Base-by-base conservation (phyloP, 2,329 filamentous ascomycete genomes). In the Colletotrichum sp. region DNA sequence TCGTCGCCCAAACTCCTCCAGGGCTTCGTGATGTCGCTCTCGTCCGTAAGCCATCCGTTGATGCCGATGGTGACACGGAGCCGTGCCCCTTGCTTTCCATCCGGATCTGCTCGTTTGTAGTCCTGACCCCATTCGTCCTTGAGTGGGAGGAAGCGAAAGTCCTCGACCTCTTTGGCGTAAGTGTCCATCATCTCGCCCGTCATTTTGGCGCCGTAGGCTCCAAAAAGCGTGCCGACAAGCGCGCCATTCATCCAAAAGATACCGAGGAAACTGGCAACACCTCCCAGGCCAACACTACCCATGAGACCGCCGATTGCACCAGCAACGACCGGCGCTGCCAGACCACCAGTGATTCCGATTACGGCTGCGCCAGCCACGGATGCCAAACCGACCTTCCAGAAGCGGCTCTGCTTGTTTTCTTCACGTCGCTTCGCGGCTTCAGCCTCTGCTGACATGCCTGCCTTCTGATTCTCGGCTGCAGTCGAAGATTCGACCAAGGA, bases 311-410 rank as follows among this genome's bases (percentile, higher is more conserved):
- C 96, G 16, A 98, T 89, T 0, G 95, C 95, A 6, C 95, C 96
- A 6, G 96, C 96, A 16, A 98, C 93, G 0, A 98, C 88, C 0
- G 96, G 96, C 1, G 96, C 96, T 1, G 96, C 96, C n/a, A 98
- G 88, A 3, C 96, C 96, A 21, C 96, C 96, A 0, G 96, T 98
- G 5, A 98, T 91, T 8, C 96, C 96, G n/a, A 98, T 96, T 2
- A 98, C 87, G 0, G 95, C 95, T 2, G 96, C 96, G 13, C 96
- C 96, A 1, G 95, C 96, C 0, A 98, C 95, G 10, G 94, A 95
- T 0, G 96, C 96, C 30, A 98, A 88, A 0, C 96, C 95, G 24
- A 98, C 95, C 83, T 98, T 98, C 95, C 95, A 98, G 83, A 94
- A 94, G 10, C 96, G 89, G 24, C 91, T 89, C 10, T 90, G 86